Base-by-base conservation (phyloP, 1,284 basidiomycete genomes). In the Anthracocystis walkeri region DNA sequence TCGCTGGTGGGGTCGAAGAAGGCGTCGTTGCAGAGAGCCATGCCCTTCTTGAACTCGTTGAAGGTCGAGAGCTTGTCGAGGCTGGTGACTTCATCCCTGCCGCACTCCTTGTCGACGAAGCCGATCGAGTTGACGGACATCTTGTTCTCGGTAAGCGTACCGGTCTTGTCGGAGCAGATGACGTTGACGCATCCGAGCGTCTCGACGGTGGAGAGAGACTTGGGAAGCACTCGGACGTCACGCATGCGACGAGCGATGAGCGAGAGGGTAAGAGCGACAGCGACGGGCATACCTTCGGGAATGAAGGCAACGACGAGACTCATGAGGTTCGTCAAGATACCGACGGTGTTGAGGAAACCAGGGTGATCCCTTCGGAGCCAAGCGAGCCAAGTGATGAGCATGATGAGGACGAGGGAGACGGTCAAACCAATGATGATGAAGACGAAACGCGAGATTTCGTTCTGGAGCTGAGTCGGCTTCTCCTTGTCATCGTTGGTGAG, bases 231-330 rank as follows among this genome's bases (percentile, higher is more conserved):
- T 69, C 91, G 91, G 81, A 90, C 89, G 23, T 88, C 88, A 1
- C 90, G 90, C 91, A 92, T 91, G 48, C 90, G 87, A 83, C 90
- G 90, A 3, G 91, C 91, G 1, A 90, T 90, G 53, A 91, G 90
- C 3, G 91, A 91, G 5, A 92, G 83, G 62, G 91, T 85, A 10
- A 92, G 87, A 1, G 91, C 91, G 49, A 92, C 91, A 2, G 90
- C 90, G 11, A 90, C 90, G 0, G 91, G 90, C 45, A 91, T 86
- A 73, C 90, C 90, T 81, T 88, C 88, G 2, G 89, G 89, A 70
- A 90, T 88, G 77, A 89, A 92, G 3, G 91, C 90, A n/a, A 92
- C 91, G 40, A 92, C 86, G 65, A 92, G 88, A 7, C 90, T 90
- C 63, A 82, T 66, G n/a, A 91, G 86, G 12, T 78, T 85, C 7